A percentile compares a stretch with the other conserved stretches of the same genome.
Conservation (phyloP, 352 stramenopile genomes). For the Pythium angustatum region DNA sequence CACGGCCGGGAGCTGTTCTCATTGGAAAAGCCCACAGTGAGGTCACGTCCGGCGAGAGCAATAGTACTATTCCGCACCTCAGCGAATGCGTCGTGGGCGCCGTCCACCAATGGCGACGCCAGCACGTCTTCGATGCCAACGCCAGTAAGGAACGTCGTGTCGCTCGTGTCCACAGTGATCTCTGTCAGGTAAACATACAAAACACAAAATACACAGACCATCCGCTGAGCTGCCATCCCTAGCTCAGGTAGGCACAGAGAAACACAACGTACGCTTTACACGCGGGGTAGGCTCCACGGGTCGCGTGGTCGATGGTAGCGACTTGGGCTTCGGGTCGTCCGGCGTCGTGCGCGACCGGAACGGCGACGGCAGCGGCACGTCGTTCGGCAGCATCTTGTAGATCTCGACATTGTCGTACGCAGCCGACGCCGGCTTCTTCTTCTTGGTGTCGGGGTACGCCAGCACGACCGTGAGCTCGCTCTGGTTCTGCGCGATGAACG, state of each 20-base stretch:
- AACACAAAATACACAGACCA: background rate
- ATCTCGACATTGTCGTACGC: constrained; percentile 80
- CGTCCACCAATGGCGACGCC: background rate
- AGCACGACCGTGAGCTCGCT: constrained; percentile 43
- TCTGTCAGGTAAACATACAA: background rate
- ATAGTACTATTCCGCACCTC: too few relatives aligned
- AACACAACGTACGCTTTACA: constrained; percentile 10
- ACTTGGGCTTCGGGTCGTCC: constrained; percentile 18
- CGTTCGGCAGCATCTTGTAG: constrained; percentile 80
- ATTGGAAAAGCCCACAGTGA: background rate
- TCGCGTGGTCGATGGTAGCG: too few relatives aligned
- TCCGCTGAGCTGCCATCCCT: background rate
- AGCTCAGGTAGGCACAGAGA: background rate
- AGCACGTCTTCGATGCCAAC: constrained; percentile 71
- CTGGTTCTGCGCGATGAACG: constrained; percentile 32
- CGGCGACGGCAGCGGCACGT: constrained; percentile 49
- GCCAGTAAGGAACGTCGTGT: constrained; percentile 78
- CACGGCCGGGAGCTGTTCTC: constrained; percentile 47
- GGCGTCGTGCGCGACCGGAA: constrained; percentile 51
- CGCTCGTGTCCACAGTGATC: constrained; percentile 43
- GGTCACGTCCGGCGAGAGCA: too few relatives aligned
- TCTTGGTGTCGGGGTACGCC: constrained; percentile 69
- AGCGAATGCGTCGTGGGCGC: background rate
- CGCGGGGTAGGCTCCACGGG: background rate
- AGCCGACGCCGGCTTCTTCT: constrained; percentile 47